Percentiles rank a stretch among this genome's conserved stretches.
phyloP scores from a whole-genome alignment of 2,329 filamentous ascomycete genomes.

The Phaeosphaeriaceae sp. region DNA sequence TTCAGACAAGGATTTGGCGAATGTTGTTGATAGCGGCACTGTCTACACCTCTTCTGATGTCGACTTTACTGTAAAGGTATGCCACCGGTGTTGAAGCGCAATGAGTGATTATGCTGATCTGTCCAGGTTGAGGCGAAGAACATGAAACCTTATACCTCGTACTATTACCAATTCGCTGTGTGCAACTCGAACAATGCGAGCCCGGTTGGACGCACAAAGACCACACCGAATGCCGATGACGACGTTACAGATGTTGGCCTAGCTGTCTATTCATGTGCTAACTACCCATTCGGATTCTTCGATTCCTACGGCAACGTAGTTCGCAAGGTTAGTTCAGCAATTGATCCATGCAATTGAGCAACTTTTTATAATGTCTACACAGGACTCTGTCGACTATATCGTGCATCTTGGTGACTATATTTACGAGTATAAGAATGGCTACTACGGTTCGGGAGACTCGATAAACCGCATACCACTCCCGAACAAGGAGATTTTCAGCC shows the following conservation, averaged over 20 bases:
- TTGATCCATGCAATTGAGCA: not conserved
- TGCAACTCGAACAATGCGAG: constrained; percentile 70
- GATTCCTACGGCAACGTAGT: constrained; percentile 55
- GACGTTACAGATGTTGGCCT: constrained; percentile 66
- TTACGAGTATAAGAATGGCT: constrained; percentile 51
- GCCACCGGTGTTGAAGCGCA: not conserved
- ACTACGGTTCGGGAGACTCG: constrained; percentile 46
- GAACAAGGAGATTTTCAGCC: constrained; percentile 48
- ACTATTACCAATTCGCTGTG: constrained; percentile 75
- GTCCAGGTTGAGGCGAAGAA: constrained; percentile 69
- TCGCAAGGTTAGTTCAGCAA: constrained; percentile 31
- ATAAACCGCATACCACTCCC: constrained; percentile 44
- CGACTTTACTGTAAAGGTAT: constrained; percentile 76
- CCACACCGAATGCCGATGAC: constrained; percentile 66
- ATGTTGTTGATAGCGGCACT: constrained; percentile 63
- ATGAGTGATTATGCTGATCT: constrained; percentile 15
- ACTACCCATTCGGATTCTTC: constrained; percentile 56
- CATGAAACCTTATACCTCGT: constrained; percentile 69
- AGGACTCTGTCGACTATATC: constrained; percentile 54
- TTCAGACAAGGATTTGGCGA: constrained; percentile 55
- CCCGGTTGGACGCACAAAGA: constrained; percentile 74
- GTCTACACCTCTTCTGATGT: constrained; percentile 76
- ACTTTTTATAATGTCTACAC: not conserved
- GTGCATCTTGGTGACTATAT: constrained; percentile 55
- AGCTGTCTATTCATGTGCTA: constrained; percentile 76